Evolutionary conservation across 1,284 basidiomycete species (phyloP), one percentile per base, ranked within the genome.

Genomic region (Fomitiporia mediterranea): DNA sequence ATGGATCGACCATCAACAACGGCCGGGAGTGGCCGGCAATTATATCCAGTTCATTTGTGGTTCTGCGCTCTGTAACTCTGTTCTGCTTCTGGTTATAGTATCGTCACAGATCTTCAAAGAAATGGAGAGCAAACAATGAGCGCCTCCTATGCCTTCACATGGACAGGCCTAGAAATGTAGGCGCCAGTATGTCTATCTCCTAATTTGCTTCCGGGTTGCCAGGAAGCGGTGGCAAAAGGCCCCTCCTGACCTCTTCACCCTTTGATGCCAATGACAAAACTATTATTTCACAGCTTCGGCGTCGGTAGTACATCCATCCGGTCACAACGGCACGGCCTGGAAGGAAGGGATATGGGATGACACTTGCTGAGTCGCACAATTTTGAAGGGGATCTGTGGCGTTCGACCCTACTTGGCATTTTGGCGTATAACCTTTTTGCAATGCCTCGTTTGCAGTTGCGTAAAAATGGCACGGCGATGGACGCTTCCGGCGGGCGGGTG

Each of bases 181-280:
- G 44, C 44, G 44, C 25, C 25, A 46, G 44, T 46, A 25, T 46
- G 30, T 30, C 44, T 46, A 17, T 21, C n/a, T 17, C 2, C 15
- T 8, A 13, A 66, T 66, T 46, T 70, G 70, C 67, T 59, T 62
- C 35, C 32, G 27, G 27, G 13, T 28, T 15, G 13, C 4, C 44
- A 53, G 55, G 64, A 59, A 59, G 53, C 61, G 46, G 56, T 62
- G 47, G 34, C 65, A 70, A 74, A 73, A 76, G 74, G 68, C 70
- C 62, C 62, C 69, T 69, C 65, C 68, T 73, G n/a, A 21, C 75
- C 74, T 72, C 75, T 76, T 79, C 74, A 75, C 67, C 65, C 68
- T 69, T 66, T 64, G 68, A 30, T 66, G 68, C 68, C 67, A 69
- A 67, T 64, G 71, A 73, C 70, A 71, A 71, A 72, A 68, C 70